phyloP scores from a whole-genome alignment of 768 basidiomycete genomes.

The Agaricus blazei region DNA sequence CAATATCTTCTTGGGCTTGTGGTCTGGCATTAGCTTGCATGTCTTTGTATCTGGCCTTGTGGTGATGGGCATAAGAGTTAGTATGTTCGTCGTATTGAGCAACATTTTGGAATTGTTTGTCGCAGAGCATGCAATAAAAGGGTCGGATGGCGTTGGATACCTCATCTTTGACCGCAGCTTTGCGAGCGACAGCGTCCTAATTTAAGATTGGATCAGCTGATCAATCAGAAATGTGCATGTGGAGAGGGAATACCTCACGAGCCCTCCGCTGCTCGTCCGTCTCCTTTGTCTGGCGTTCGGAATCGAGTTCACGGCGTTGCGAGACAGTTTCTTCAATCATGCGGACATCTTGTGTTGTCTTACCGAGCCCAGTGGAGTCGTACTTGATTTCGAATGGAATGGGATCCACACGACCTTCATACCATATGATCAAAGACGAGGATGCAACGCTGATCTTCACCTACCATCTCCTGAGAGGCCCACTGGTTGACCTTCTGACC shows the following conservation, averaged over 20 bases:
- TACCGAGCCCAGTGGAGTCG: slow-evolving; percentile 77
- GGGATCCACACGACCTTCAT: slow-evolving; percentile 72
- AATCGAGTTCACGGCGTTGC: slow-evolving; percentile 73
- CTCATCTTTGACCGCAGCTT: slow-evolving; percentile 61
- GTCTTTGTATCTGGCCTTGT: slow-evolving; percentile 76
- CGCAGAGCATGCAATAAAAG: slow-evolving; percentile 81
- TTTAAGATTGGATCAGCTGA: background rate
- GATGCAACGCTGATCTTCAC: slow-evolving; percentile 9
- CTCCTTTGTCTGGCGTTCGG: slow-evolving; percentile 77
- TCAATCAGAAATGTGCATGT: background rate
- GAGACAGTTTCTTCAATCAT: slow-evolving; percentile 86
- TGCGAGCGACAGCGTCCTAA: slow-evolving; percentile 61
- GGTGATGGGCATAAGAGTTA: slow-evolving; percentile 85
- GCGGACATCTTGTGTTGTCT: slow-evolving; percentile 69
- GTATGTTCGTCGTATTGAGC: slow-evolving; percentile 88
- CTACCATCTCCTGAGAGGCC: slow-evolving; percentile 74
- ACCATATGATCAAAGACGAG: background rate
- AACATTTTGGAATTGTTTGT: slow-evolving; percentile 83
- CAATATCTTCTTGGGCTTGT: slow-evolving; percentile 61
- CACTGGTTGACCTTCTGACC: slow-evolving; percentile 74
- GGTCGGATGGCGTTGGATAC: slow-evolving; percentile 62
- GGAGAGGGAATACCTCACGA: slow-evolving; percentile 51
- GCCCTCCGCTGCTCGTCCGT: slow-evolving; percentile 69
- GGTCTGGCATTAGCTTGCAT: slow-evolving; percentile 73
- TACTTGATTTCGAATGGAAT: slow-evolving; percentile 77